Conservation (phyloP, 495 filamentous ascomycete genomes). For the Aspergillus ostianus region DNA sequence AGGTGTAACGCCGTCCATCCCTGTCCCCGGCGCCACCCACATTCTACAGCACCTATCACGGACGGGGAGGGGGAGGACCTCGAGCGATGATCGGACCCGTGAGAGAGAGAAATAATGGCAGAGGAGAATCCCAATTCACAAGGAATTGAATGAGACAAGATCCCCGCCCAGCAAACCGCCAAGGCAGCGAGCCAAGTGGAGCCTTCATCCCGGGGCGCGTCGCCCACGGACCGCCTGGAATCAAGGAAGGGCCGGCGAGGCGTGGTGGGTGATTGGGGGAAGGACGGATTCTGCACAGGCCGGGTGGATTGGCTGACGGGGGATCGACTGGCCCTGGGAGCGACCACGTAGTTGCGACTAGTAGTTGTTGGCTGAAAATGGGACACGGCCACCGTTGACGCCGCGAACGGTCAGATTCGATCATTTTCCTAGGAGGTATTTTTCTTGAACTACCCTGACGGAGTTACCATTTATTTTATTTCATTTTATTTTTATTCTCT, state of each 20-base stretch:
- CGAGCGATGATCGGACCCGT: neutral
- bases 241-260: neutral
- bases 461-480: too few species aligned
- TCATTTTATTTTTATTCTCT: neutral
- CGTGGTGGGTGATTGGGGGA: constrained; percentile 5
- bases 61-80: neutral
- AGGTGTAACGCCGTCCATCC: constrained; percentile 2
- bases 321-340: constrained; percentile 23
- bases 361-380: neutral
- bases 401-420: constrained; percentile 1
- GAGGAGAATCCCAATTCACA: too few species aligned
- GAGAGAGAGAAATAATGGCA: neutral
- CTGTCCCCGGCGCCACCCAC: neutral
- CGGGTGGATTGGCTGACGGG: constrained; percentile 9
- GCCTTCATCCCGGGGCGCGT: too few species aligned
- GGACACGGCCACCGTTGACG: constrained; percentile 6
- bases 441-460: too few species aligned
- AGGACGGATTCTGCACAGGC: constrained; percentile 4
- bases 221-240: neutral
- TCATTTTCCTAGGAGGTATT: neutral
- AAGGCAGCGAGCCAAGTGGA: neutral
- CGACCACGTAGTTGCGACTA: constrained; percentile 20
- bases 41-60: neutral
- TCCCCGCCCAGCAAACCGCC: too few species aligned
- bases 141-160: too few species aligned